Evolutionary conservation across 441 rosid species (phyloP).

Genomic region (Gossypium trilobum): DNA sequence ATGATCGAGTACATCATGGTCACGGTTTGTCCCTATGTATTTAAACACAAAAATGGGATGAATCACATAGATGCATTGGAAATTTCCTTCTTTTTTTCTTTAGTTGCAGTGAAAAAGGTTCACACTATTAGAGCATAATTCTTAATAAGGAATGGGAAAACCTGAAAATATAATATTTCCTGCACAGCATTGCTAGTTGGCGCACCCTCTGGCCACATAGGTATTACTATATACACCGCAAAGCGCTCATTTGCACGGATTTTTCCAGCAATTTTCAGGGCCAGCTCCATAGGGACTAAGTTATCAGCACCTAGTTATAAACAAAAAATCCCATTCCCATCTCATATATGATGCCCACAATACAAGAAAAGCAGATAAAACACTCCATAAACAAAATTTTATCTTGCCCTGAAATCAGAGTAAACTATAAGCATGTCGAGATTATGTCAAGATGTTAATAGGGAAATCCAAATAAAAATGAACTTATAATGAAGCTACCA

Average conservation of each 20-base stretch:
- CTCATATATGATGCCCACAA: not conserved
- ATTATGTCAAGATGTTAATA: not conserved
- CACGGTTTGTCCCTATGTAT: constrained; percentile 64
- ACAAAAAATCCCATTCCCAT: not conserved
- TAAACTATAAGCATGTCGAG: not conserved
- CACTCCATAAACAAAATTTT: not conserved
- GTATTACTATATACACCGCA: constrained; percentile 60
- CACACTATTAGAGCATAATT: constrained; percentile 5
- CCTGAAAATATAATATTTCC: constrained; percentile 77
- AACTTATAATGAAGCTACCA: not conserved
- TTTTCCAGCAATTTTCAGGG: constrained; percentile 59
- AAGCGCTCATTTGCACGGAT: constrained; percentile 52
- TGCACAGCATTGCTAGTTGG: constrained; percentile 53
- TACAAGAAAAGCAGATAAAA: not conserved
- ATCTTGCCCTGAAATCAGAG: not conserved
- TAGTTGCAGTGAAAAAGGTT: not conserved
- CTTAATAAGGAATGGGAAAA: not conserved
- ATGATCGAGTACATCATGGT: constrained; percentile 64
- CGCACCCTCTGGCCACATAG: constrained; percentile 78
- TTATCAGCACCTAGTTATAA: constrained; percentile 53
- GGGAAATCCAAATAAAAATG: not conserved
- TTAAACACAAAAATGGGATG: constrained; percentile 2
- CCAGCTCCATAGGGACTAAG: constrained; percentile 60
- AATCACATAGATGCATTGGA: not conserved
- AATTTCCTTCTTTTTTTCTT: not conserved